Base-by-base conservation (phyloP, 1,284 basidiomycete genomes). In the Cystobasidiaceae sp. region DNA sequence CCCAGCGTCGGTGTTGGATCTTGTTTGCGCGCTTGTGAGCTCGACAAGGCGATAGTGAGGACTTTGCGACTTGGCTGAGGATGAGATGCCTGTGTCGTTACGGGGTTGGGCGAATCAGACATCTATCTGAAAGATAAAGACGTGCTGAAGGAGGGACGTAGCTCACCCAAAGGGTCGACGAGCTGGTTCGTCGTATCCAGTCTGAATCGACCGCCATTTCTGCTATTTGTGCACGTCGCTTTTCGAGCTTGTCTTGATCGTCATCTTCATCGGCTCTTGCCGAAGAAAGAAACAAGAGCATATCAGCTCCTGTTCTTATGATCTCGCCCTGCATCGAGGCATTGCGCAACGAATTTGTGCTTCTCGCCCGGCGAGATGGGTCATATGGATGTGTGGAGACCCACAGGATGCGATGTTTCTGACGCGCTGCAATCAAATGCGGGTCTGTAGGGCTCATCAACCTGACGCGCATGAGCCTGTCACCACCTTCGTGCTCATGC, bases 11-110 rank as follows among this genome's bases (percentile, higher is more conserved):
- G 25, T 28, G 37, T 13, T 13, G 41, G 54, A 7, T n/a, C n/a
- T n/a, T n/a, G 19, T 25, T 13, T 23, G 54, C 3, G 8, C 17
- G 15, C 45, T 27, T 13, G 23, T 19, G 23, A 28, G 37, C 5
- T 34, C 21, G 15, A 41, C 39, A 15, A 56, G 54, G 41, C 4
- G 19, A 11, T 56, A 3, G 32, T 30, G 39, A 44, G 2, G 9
- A 56, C 27, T 41, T 56, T 56, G 21, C 54, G 54, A 17, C 27
- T 3, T 44, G 54, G 39, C 34, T 56, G 54, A 27, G 54, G 37
- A 27, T 17, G 15, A n/a, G 27, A 37, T 11, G 4, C 37, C 54
- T 43, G 4, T 27, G 19, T n/a, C n/a, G n/a, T 13, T 46, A 41
- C 13, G 27, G 13, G n/a, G 8, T 23, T 25, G 11, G 28, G n/a